Percentiles rank a stretch among this genome's conserved stretches.
Conservation (phyloP, 371 early-diverging fungal species). For the Mucor ambiguus region DNA sequence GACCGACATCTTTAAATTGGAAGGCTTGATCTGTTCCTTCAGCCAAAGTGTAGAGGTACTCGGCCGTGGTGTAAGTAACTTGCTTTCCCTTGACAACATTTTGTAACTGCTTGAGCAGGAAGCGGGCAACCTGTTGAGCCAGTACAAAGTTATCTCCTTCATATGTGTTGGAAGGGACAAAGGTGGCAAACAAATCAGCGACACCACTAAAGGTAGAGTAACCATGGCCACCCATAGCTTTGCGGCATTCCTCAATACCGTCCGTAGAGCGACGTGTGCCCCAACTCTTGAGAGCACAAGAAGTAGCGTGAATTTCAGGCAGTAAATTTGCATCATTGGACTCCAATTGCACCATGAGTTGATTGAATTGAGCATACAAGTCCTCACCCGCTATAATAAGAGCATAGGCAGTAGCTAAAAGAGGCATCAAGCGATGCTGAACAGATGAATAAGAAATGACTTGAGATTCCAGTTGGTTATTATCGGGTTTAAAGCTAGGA, state of each 20-base stretch:
- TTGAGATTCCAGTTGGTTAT: conserved; percentile 55
- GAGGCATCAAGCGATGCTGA: conserved; percentile 73
- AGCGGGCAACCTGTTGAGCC: conserved; percentile 69
- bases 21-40: conserved; percentile 29
- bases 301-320: conserved; percentile 80
- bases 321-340: conserved; percentile 49
- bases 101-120: conserved; percentile 62
- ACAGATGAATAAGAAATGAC: conserved; percentile 79
- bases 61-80: conserved; percentile 28
- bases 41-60: conserved; percentile 41
- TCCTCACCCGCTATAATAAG: conserved; percentile 62
- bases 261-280: conserved; percentile 68
- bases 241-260: conserved; percentile 78
- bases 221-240: conserved; percentile 86
- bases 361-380: conserved; percentile 53
- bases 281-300: conserved; percentile 79
- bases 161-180: conserved; percentile 63
- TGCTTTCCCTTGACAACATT: conserved; percentile 24
- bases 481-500: conserved; percentile 6
- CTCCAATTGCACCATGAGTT: conserved; percentile 56
- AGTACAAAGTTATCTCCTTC: conserved; percentile 78
- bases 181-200: conserved; percentile 62
- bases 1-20: conserved; percentile 17
- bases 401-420: conserved; percentile 70
- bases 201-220: conserved; percentile 77